Conservation (phyloP, 805 yeast species). For the Ogataea nakhonphanomensis region DNA sequence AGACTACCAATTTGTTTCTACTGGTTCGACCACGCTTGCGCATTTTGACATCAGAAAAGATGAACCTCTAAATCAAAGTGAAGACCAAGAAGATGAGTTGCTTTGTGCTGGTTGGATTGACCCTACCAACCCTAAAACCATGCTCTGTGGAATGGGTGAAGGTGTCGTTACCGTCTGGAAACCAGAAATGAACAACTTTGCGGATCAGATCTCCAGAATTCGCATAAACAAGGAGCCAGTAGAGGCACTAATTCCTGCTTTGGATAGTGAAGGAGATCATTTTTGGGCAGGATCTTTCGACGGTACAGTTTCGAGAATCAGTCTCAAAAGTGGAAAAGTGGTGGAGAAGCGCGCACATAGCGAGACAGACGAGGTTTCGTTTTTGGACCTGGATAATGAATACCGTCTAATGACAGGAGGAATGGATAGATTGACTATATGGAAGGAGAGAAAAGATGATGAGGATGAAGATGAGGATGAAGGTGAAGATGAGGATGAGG, state of each 20-base stretch:
- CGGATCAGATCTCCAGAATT: conserved; percentile 78
- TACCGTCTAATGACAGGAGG: conserved; percentile 81
- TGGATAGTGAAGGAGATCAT: conserved; percentile 50
- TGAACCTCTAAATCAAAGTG: conserved; percentile 58
- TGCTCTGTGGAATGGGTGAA: conserved; percentile 83
- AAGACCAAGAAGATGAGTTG: conserved; percentile 93
- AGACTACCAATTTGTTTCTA: conserved; percentile 71
- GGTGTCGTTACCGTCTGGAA: conserved; percentile 89
- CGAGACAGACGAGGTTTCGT: conserved; percentile 66
- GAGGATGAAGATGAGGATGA: conserved; percentile 31
- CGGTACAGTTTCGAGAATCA: conserved; percentile 66
- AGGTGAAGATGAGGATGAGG: conserved; percentile 12
- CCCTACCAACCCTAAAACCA: conserved; percentile 45
- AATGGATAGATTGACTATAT: conserved; percentile 74
- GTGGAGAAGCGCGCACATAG: conserved; percentile 68
- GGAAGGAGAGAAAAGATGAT: conserved; percentile 45
- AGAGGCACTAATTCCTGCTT: conserved; percentile 61
- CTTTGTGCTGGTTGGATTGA: conserved; percentile 69
- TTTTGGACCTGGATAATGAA: conserved; percentile 74
- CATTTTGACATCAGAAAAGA: conserved; percentile 71
- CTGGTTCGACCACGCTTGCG: conserved; percentile 79
- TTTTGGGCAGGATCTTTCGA: conserved; percentile 80
- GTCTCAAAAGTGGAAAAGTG: conserved; percentile 60
- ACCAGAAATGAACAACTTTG: conserved; percentile 59
- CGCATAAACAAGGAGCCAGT: conserved; percentile 61